A percentile compares a stretch with the other conserved stretches of the same genome.
phyloP scores from a whole-genome alignment of 1,284 basidiomycete genomes.

The Sphaerobolus stellatus region DNA sequence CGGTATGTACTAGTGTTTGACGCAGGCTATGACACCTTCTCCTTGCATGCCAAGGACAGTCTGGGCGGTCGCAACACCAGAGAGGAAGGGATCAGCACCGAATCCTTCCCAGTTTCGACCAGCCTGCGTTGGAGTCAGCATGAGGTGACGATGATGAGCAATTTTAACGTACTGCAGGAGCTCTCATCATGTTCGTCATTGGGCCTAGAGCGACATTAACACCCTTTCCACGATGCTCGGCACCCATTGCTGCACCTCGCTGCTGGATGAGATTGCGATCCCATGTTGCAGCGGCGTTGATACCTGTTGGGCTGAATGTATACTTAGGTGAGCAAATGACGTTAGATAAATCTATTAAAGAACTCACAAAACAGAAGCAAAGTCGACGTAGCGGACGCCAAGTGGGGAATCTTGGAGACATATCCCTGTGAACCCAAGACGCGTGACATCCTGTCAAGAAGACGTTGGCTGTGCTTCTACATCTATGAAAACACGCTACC shows the following conservation, averaged over 20 bases:
- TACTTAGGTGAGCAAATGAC: background rate
- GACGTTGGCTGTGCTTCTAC: background rate
- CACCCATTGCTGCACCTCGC: slow-evolving; percentile 74
- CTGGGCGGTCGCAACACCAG: slow-evolving; percentile 72
- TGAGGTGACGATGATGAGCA: no score
- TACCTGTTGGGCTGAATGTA: slow-evolving; percentile 46
- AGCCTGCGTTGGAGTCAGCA: slow-evolving; percentile 58
- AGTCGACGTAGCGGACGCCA: slow-evolving; percentile 54
- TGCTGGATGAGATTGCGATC: slow-evolving; percentile 65
- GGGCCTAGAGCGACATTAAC: slow-evolving; percentile 72
- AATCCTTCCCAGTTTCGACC: slow-evolving; percentile 81
- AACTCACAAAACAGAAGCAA: slow-evolving; percentile 49
- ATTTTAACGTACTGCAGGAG: no score
- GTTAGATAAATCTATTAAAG: background rate
- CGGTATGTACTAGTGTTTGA: slow-evolving; percentile 78
- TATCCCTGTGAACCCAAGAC: slow-evolving; percentile 42
- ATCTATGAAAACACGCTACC: background rate
- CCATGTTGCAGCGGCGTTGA: slow-evolving; percentile 60
- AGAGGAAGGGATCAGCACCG: slow-evolving; percentile 73
- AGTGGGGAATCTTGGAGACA: slow-evolving; percentile 54
- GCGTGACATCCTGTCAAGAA: slow-evolving; percentile 14
- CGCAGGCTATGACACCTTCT: slow-evolving; percentile 72
- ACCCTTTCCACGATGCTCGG: slow-evolving; percentile 79
- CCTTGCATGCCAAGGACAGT: slow-evolving; percentile 75
- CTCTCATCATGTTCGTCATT: slow-evolving; percentile 71